Conservation (phyloP, 352 stramenopile genomes). For the Globisporangium lucens region DNA sequence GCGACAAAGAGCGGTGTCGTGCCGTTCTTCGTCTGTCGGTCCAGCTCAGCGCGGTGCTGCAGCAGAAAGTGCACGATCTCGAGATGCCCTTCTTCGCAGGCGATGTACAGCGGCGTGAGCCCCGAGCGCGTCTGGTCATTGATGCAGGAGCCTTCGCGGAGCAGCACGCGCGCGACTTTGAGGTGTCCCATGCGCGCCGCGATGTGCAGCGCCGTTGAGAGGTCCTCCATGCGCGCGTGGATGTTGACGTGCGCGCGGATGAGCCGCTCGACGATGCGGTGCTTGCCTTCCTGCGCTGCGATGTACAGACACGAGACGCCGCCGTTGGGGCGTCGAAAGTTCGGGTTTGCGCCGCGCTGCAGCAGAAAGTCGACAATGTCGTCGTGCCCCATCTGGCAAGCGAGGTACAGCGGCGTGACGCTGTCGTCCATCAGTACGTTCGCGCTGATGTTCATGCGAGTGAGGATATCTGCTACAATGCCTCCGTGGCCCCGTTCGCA, state of each 20-base stretch:
- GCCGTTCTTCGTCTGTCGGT: conserved; percentile 50
- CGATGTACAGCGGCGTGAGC: conserved; percentile 78
- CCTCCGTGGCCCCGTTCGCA: conserved; percentile 67
- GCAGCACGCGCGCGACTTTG: conserved; percentile 43
- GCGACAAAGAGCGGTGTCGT: conserved; percentile 75
- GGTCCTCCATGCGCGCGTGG: conserved; percentile 71
- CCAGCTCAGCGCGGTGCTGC: conserved; percentile 24
- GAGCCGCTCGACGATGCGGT: conserved; percentile 53
- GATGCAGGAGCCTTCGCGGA: conserved; percentile 47
- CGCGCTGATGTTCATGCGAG: conserved; percentile 46
- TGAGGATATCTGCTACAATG: conserved; percentile 66
- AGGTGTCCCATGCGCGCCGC: conserved; percentile 75
- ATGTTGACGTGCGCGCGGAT: conserved; percentile 47
- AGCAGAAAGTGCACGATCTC: conserved; percentile 63
- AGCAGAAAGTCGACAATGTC: conserved; percentile 59
- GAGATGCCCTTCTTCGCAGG: conserved; percentile 77
- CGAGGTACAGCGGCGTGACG: conserved; percentile 77
- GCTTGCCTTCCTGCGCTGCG: conserved; percentile 75
- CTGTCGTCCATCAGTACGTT: conserved; percentile 80
- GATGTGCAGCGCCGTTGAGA: conserved; percentile 76
- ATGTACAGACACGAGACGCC: conserved; percentile 81
- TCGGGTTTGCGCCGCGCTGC: conserved; percentile 50
- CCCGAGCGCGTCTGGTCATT: conserved; percentile 79
- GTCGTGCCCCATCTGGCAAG: conserved; percentile 80
- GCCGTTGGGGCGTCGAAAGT: conserved; percentile 54